These are phyloP conservation scores for Aspergillus awamori DNA, from an alignment of 2,329 filamentous ascomycete species.

Conservation along the genomic window DNA sequence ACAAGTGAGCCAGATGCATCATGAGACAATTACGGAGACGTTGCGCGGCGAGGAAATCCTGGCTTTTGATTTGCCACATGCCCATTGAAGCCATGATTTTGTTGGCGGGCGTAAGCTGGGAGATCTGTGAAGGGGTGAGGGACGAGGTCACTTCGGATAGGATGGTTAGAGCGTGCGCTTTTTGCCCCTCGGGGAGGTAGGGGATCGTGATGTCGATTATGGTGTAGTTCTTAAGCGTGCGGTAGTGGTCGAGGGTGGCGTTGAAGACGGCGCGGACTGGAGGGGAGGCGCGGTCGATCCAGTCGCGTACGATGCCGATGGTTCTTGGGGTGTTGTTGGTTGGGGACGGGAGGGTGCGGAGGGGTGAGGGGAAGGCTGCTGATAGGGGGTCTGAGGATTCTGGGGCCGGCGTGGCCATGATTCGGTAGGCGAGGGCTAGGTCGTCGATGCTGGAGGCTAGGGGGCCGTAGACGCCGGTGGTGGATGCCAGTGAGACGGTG, in stretches of 20 bases:
- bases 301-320: slow-evolving; percentile 70
- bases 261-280: slow-evolving; percentile 65
- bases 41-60: slow-evolving; percentile 73
- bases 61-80: slow-evolving; percentile 64
- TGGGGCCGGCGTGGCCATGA: slow-evolving; percentile 74
- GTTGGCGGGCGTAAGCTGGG: slow-evolving; percentile 66
- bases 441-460: slow-evolving; percentile 76
- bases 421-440: slow-evolving; percentile 77
- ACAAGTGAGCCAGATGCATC: slow-evolving; percentile 74
- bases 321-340: slow-evolving; percentile 38
- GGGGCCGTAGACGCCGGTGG: slow-evolving; percentile 71
- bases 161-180: slow-evolving; percentile 77
- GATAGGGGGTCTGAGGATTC: slow-evolving; percentile 57
- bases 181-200: slow-evolving; percentile 68
- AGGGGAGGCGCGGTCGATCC: slow-evolving; percentile 70
- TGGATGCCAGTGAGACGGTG: slow-evolving; percentile 60
- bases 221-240: slow-evolving; percentile 39
- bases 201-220: slow-evolving; percentile 56
- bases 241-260: slow-evolving; percentile 60
- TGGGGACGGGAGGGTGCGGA: slow-evolving; percentile 45
- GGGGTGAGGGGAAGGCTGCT: slow-evolving; percentile 61
- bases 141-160: slow-evolving; percentile 68
- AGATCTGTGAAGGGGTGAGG: slow-evolving; percentile 55
- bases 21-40: slow-evolving; percentile 75
- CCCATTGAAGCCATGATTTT: slow-evolving; percentile 67